Conservation (phyloP, 306 rosid species). For the Rosa multiflora region DNA sequence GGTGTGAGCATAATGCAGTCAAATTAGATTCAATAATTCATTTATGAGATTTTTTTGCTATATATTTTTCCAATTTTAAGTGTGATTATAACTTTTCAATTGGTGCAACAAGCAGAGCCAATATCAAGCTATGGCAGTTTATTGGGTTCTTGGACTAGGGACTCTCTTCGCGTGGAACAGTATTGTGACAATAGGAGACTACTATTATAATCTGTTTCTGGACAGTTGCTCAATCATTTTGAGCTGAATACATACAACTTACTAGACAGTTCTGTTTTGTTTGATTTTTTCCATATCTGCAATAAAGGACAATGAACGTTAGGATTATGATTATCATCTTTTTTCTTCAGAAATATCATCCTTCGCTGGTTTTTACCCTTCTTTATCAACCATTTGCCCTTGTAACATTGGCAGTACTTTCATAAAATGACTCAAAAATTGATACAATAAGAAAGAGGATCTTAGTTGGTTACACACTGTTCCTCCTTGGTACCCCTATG, state of each 20-base stretch:
- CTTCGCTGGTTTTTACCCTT: slow-evolving; percentile 76
- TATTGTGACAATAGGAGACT: slow-evolving; percentile 75
- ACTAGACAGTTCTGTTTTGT: not conserved
- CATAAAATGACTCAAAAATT: slow-evolving; percentile 59
- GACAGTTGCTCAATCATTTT: slow-evolving; percentile 28
- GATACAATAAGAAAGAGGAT: slow-evolving; percentile 58
- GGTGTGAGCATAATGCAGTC: too few species aligned
- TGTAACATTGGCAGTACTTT: slow-evolving; percentile 44
- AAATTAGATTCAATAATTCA: too few species aligned
- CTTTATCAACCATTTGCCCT: slow-evolving; percentile 78
- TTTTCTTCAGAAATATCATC: slow-evolving; percentile 58
- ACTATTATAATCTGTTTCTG: slow-evolving; percentile 72
- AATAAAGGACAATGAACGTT: too few species aligned
- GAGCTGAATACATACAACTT: too few species aligned
- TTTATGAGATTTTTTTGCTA: too few species aligned
- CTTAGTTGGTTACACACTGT: slow-evolving; percentile 56
- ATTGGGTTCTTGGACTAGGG: slow-evolving; percentile 81
- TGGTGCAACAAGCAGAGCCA: slow-evolving; percentile 51
- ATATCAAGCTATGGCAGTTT: slow-evolving; percentile 52
- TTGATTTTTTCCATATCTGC: too few species aligned
- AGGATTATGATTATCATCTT: not conserved
- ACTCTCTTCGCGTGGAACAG: slow-evolving; percentile 73
- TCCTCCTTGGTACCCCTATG: slow-evolving; percentile 45
- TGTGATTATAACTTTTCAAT: not conserved
- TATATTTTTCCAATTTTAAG: too few species aligned